Evolutionary conservation across 177 flowering plant species (phyloP).

Genomic region (Vitis hybrid): DNA sequence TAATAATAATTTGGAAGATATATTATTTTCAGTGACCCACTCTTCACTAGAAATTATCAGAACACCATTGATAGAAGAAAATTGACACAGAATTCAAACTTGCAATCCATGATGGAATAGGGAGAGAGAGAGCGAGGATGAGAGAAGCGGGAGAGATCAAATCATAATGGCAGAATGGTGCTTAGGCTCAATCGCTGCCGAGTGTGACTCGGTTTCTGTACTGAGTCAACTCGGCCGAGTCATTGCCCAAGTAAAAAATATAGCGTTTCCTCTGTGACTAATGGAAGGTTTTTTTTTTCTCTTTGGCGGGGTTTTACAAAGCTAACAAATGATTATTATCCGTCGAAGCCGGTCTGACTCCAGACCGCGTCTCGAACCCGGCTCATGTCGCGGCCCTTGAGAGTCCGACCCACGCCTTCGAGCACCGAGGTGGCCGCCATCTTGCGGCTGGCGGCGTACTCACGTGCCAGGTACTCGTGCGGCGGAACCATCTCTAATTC

Average conservation of each 20-base stretch:
- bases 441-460: constrained; percentile 38
- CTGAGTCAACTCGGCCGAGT: constrained; percentile 30
- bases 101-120: neutral
- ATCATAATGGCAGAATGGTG: neutral
- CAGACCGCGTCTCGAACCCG: constrained; percentile 87
- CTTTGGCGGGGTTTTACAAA: neutral
- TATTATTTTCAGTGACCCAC: neutral
- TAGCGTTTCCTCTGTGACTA: neutral
- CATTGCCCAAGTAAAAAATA: constrained; percentile 33
- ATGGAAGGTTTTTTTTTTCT: neutral
- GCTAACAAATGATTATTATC: constrained; percentile 26
- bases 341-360: constrained; percentile 87
- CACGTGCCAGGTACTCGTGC: constrained; percentile 80
- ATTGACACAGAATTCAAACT: neutral
- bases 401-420: constrained; percentile 83
- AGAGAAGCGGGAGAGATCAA: no score
- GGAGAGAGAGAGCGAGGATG: no score
- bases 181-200: constrained; percentile 31
- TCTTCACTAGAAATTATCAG: neutral
- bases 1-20: no score
- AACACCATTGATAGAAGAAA: neutral
- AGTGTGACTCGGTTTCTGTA: constrained; percentile 13
- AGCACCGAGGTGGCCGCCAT: constrained; percentile 59
- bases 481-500: constrained; percentile 75
- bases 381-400: constrained; percentile 85